These are phyloP conservation scores for Orbilia oligospora DNA, from an alignment of 2,329 filamentous ascomycete genomes.

Conservation along the genomic window DNA sequence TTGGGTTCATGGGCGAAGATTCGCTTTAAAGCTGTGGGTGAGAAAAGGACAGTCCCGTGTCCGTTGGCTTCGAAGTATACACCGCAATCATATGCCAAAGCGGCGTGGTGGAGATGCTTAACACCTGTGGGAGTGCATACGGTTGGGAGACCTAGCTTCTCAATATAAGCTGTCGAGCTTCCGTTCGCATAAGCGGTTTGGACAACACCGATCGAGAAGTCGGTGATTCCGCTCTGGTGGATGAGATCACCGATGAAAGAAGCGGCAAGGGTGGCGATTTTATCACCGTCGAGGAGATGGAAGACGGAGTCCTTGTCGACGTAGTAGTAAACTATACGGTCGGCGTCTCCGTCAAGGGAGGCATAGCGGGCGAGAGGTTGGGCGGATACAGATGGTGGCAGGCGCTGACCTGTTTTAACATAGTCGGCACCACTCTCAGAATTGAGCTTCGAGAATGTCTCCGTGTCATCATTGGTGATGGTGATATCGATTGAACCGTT, in stretches of 20 bases:
- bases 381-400: conserved; percentile 85
- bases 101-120: conserved; percentile 98
- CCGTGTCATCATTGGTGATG: conserved; percentile 92
- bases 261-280: conserved; percentile 93
- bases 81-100: conserved; percentile 91
- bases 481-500: conserved; percentile 82
- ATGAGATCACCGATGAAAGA: conserved; percentile 93
- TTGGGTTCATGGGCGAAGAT: conserved; percentile 83
- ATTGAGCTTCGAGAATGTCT: conserved; percentile 90
- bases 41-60: conserved; percentile 96
- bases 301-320: conserved; percentile 85
- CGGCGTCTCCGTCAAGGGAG: conserved; percentile 94
- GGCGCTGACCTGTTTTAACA: conserved; percentile 96
- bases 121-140: conserved; percentile 96
- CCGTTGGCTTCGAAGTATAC: conserved; percentile 99
- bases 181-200: conserved; percentile 99
- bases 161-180: conserved; percentile 89
- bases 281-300: conserved; percentile 93
- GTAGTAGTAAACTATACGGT: conserved; percentile 96
- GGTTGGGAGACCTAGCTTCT: conserved; percentile 89
- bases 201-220: conserved; percentile 91
- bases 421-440: conserved; percentile 95
- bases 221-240: conserved; percentile 81
- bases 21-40: conserved; percentile 81
- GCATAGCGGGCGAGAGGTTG: conserved; percentile 83